Evolutionary conservation across 225 moss, liverwort and hornwort species (phyloP).

Genomic region (Thuidium tamariscinum): DNA sequence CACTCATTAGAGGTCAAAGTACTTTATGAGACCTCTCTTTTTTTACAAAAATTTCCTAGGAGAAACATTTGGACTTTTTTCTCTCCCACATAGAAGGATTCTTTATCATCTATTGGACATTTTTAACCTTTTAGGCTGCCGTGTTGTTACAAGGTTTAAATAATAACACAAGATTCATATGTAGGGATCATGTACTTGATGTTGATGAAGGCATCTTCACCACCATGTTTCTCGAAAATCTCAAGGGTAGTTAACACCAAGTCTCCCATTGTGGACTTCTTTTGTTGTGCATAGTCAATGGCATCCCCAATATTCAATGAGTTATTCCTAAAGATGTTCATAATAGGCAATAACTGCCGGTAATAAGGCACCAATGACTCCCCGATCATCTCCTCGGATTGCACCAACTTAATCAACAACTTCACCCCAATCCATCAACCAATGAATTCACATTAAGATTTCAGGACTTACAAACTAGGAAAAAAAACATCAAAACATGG

Average conservation of each 20-base stretch:
- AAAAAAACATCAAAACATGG: neutral
- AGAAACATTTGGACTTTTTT: neutral
- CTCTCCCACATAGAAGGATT: neutral
- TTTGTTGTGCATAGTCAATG: slow-evolving; percentile 80
- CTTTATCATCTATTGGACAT: neutral
- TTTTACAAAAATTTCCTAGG: accelerated
- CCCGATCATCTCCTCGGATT: slow-evolving; percentile 63
- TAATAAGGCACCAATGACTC: slow-evolving; percentile 80
- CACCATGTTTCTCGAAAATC: slow-evolving; percentile 68
- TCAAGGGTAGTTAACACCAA: slow-evolving; percentile 55
- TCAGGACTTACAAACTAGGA: too few species aligned
- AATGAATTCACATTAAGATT: neutral
- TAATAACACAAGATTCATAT: slow-evolving; percentile 51
- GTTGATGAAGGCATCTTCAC: slow-evolving; percentile 87
- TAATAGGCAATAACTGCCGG: slow-evolving; percentile 61
- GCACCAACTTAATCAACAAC: slow-evolving; percentile 73
- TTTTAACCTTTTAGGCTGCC: accelerated
- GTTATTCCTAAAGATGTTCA: slow-evolving; percentile 73
- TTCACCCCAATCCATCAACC: neutral
- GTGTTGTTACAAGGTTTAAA: neutral
- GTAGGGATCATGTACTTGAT: slow-evolving; percentile 96
- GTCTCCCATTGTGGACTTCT: slow-evolving; percentile 55
- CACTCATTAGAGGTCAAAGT: neutral
- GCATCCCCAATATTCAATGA: slow-evolving; percentile 67
- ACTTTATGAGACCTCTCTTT: accelerated